Evolutionary conservation across 2,329 filamentous ascomycete genomes (phyloP).

Genomic region (Sporothrix brunneoviolacea): DNA sequence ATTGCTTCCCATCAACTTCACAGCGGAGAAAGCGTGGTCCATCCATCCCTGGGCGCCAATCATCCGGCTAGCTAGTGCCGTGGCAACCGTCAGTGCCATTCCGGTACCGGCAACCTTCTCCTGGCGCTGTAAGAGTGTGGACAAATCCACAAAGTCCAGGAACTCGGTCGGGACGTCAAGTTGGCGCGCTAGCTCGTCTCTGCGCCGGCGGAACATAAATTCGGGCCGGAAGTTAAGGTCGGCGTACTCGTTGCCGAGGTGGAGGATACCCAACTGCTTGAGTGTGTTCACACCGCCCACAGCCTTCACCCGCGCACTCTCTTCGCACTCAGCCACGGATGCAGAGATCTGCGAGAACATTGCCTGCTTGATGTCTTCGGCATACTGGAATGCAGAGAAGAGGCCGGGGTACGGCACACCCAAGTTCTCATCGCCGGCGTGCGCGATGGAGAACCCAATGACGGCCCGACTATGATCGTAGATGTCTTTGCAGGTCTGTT

Average conservation of each 20-base stretch:
- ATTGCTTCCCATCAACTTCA: constrained; percentile 72
- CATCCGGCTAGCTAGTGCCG: constrained; percentile 73
- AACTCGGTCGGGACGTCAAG: constrained; percentile 83
- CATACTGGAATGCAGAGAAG: constrained; percentile 80
- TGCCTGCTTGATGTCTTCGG: constrained; percentile 83
- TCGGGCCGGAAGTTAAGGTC: constrained; percentile 84
- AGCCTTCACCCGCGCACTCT: constrained; percentile 72
- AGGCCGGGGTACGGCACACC: constrained; percentile 83
- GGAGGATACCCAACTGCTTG: constrained; percentile 78
- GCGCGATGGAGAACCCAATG: constrained; percentile 66
- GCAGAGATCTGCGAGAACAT: constrained; percentile 85
- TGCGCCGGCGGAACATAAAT: constrained; percentile 84
- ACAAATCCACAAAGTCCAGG: constrained; percentile 88
- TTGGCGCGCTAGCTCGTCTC: constrained; percentile 74
- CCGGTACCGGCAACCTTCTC: constrained; percentile 93
- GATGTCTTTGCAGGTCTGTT: constrained; percentile 76
- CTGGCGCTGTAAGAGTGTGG: constrained; percentile 75
- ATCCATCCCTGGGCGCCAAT: constrained; percentile 83
- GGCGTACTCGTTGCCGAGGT: constrained; percentile 80
- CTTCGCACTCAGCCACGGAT: constrained; percentile 73
- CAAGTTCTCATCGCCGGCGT: constrained; percentile 69
- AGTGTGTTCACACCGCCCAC: constrained; percentile 78
- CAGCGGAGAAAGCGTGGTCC: constrained; percentile 75
- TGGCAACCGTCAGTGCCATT: constrained; percentile 87
- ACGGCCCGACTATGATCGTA: constrained; percentile 76